These are phyloP conservation scores for Euryodendron excelsum DNA, from an alignment of 148 eudicot species.

Conservation along the genomic window DNA sequence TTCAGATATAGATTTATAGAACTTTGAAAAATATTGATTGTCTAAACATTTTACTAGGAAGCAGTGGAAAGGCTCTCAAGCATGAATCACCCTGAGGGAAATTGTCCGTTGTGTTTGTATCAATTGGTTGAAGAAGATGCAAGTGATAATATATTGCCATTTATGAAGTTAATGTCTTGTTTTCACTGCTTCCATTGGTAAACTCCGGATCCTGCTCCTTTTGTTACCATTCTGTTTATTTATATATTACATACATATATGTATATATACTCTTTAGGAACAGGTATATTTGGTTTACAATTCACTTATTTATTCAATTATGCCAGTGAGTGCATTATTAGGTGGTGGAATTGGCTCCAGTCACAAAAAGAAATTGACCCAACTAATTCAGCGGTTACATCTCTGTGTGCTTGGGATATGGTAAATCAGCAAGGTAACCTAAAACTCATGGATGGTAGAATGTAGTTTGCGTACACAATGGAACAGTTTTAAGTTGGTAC, in stretches of 20 bases:
- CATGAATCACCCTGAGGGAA: slow-evolving; percentile 95
- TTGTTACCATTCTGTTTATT: background rate
- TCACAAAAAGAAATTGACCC: slow-evolving; percentile 32
- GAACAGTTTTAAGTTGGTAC: background rate
- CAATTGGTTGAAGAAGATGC: slow-evolving; percentile 68
- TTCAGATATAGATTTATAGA: background rate
- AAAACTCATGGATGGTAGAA: background rate
- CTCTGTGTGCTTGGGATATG: slow-evolving; percentile 21
- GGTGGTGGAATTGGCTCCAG: slow-evolving; percentile 87
- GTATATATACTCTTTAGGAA: slow-evolving; percentile 3
- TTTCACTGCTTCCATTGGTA: slow-evolving; percentile 97
- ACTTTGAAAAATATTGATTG: slow-evolving; percentile 24
- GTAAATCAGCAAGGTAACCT: slow-evolving; percentile 35
- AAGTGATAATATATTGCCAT: slow-evolving; percentile 40
- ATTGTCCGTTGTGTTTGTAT: slow-evolving; percentile 85
- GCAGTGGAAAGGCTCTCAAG: slow-evolving; percentile 81
- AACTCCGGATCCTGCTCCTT: background rate
- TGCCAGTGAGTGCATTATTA: slow-evolving; percentile 74
- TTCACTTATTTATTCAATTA: slow-evolving; percentile 14
- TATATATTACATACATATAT: background rate
- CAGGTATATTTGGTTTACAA: slow-evolving; percentile 8
- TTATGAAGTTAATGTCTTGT: slow-evolving; percentile 98
- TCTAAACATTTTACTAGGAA: slow-evolving; percentile 47
- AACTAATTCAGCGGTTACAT: slow-evolving; percentile 30
- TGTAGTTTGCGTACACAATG: background rate